A percentile compares a stretch with the other conserved stretches of the same genome.
Conservation (phyloP, 805 yeast genomes). For the Lipomyces lipofer region DNA sequence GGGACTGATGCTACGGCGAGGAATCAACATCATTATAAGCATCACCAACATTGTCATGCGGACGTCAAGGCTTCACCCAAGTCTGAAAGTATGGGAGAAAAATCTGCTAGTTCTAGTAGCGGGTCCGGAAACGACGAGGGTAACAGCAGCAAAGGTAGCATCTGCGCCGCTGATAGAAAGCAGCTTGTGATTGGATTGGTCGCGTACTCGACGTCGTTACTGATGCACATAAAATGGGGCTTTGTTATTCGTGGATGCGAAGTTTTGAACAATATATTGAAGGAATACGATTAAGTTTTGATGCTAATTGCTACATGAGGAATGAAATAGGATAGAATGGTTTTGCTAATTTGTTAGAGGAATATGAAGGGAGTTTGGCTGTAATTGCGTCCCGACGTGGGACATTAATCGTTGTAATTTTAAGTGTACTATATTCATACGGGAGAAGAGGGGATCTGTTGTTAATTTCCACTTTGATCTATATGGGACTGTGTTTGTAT, state of each 20-base stretch:
- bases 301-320: too few species aligned
- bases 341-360: too few species aligned
- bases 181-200: slow-evolving; percentile 30
- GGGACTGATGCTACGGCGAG: neutral
- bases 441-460: too few species aligned
- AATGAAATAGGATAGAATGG: too few species aligned
- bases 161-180: slow-evolving; percentile 21
- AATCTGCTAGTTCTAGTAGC: neutral
- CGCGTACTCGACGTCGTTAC: slow-evolving; percentile 27
- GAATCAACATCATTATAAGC: too few species aligned
- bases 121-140: neutral
- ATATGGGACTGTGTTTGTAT: too few species aligned
- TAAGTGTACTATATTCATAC: too few species aligned
- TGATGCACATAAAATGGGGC: slow-evolving; percentile 32
- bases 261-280: slow-evolving; percentile 25
- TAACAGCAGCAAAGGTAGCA: neutral
- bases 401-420: too few species aligned
- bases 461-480: too few species aligned
- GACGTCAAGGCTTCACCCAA: neutral
- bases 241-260: slow-evolving; percentile 30
- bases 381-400: too few species aligned
- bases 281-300: slow-evolving; percentile 16
- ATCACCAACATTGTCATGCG: neutral
- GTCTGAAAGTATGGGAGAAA: neutral
- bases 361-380: too few species aligned